phyloP scores from a whole-genome alignment of 2,329 filamentous ascomycete species.

The Xylariaceae sp. region DNA sequence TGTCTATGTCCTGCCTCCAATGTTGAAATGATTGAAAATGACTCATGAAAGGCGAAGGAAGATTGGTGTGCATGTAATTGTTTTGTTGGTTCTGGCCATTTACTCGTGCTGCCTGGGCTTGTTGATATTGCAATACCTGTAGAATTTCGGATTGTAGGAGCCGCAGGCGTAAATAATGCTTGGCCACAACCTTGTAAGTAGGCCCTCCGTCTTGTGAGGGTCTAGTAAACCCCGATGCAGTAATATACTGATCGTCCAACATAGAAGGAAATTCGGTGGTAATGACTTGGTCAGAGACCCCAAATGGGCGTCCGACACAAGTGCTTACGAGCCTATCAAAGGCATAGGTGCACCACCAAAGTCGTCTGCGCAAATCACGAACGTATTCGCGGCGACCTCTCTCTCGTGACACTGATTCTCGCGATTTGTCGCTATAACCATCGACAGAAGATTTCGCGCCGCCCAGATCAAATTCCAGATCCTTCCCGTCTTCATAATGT shows the following conservation, averaged over 20 bases:
- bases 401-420: conserved; percentile 44
- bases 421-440: conserved; percentile 29
- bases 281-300: conserved; percentile 92
- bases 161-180: conserved; percentile 87
- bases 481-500: conserved; percentile 83
- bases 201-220: conserved; percentile 57
- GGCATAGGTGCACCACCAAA: conserved; percentile 98
- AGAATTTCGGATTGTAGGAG: conserved; percentile 91
- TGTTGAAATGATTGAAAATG: conserved; percentile 80
- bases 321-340: conserved; percentile 92
- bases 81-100: conserved; percentile 61
- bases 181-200: conserved; percentile 85
- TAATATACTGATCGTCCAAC: conserved; percentile 85
- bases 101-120: conserved; percentile 72
- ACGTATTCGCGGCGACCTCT: conserved; percentile 73
- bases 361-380: conserved; percentile 75
- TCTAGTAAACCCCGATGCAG: conserved; percentile 66
- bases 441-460: conserved; percentile 36
- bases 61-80: conserved; percentile 70
- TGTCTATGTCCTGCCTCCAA: conserved; percentile 86
- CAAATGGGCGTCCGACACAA: conserved; percentile 88
- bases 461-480: conserved; percentile 56
- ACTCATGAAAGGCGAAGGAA: conserved; percentile 80
- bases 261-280: conserved; percentile 92
- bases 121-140: conserved; percentile 88